Percentiles rank a stretch among this genome's conserved stretches.
phyloP scores from a whole-genome alignment of 225 moss, liverwort and hornwort species.

The Ulota crispa region DNA sequence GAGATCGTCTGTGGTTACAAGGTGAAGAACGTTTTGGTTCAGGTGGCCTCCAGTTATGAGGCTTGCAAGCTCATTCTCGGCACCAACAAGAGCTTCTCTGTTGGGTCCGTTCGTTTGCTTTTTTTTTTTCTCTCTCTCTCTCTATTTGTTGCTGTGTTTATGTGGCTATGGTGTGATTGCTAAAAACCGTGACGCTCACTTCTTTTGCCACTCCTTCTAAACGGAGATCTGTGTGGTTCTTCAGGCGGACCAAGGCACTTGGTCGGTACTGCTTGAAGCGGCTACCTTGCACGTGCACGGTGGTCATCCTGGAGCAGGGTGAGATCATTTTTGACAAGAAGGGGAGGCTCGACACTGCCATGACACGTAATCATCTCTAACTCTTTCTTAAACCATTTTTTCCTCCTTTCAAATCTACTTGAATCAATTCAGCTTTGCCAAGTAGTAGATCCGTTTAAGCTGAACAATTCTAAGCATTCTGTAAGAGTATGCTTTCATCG shows the following conservation, averaged over 20 bases:
- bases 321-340: conserved; percentile 52
- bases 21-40: conserved; percentile 44
- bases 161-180: conserved; percentile 6
- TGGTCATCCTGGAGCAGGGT: conserved; percentile 55
- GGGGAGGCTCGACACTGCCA: conserved; percentile 42
- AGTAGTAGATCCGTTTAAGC: no score
- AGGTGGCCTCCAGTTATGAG: conserved; percentile 47
- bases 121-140: no score
- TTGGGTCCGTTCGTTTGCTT: conserved; percentile 20
- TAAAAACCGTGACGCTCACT: not conserved
- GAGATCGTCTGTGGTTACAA: conserved; percentile 53
- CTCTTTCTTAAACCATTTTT: not conserved
- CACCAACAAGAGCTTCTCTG: conserved; percentile 45
- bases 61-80: conserved; percentile 64
- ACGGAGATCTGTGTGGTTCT: not conserved
- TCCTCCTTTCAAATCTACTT: not conserved
- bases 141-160: not conserved
- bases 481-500: not conserved
- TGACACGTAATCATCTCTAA: conserved; percentile 32
- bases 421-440: not conserved
- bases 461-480: not conserved
- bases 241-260: conserved; percentile 42
- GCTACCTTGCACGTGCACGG: conserved; percentile 54
- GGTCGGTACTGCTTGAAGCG: conserved; percentile 59
- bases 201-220: not conserved